Evolutionary conservation across 352 stramenopile genomes (phyloP).

Genomic region (Pythium oligandrum): DNA sequence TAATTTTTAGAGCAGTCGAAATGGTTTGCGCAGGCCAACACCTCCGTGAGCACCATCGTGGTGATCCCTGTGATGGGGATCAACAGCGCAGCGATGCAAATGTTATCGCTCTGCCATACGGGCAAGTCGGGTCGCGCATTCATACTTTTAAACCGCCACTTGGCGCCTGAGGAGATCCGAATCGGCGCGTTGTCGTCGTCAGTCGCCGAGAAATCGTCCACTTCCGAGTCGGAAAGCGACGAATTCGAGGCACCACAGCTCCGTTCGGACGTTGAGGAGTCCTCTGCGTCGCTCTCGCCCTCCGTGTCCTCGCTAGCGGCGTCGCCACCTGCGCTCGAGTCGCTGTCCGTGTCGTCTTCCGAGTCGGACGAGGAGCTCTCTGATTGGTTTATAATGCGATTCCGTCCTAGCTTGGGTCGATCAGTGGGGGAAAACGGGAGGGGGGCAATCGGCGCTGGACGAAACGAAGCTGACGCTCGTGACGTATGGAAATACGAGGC

Average conservation of each 20-base stretch:
- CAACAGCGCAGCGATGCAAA: conserved; percentile 64
- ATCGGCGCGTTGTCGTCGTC: no score
- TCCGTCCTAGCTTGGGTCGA: conserved; percentile 10
- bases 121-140: background rate
- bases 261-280: no score
- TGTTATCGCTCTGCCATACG: conserved; percentile 35
- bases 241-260: no score
- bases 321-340: background rate
- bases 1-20: conserved; percentile 72
- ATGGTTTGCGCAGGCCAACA: conserved; percentile 60
- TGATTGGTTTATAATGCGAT: conserved; percentile 14
- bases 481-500: no score
- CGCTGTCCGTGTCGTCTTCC: conserved; percentile 9
- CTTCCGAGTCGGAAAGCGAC: no score
- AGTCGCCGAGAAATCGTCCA: no score
- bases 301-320: background rate
- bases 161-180: no score
- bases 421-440: background rate
- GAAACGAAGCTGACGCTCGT: background rate
- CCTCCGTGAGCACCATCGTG: conserved; percentile 72
- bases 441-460: conserved; percentile 7
- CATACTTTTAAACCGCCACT: background rate
- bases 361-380: conserved; percentile 9
- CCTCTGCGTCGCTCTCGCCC: no score
- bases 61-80: conserved; percentile 64